A percentile compares a stretch with the other conserved stretches of the same genome.
Conservation (phyloP, 345 rosid genomes). For the Moringa oleifera region DNA sequence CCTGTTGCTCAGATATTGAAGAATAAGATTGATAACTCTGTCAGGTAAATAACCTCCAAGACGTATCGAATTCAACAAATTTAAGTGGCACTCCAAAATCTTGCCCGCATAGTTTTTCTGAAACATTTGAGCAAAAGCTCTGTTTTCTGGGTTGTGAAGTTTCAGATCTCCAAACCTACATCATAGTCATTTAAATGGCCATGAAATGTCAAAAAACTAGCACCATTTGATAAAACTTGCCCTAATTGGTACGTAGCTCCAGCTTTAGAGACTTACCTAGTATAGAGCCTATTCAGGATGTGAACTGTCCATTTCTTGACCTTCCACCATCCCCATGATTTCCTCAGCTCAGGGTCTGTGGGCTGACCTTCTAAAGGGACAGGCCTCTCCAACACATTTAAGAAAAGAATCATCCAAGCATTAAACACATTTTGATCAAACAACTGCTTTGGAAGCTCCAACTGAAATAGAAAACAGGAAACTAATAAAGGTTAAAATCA, state of each 20-base stretch:
- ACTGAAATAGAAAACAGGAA: constrained; percentile 31
- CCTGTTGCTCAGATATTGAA: constrained; percentile 96
- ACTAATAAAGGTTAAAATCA: background rate
- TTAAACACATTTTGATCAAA: constrained; percentile 72
- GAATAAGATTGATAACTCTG: constrained; percentile 91
- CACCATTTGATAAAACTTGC: background rate
- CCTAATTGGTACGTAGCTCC: background rate
- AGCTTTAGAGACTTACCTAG: constrained; percentile 43
- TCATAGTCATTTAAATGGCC: constrained; percentile 5
- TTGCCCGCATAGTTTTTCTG: constrained; percentile 91
- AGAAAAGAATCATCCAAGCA: constrained; percentile 94
- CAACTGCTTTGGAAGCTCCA: constrained; percentile 94
- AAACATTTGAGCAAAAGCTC: constrained; percentile 85
- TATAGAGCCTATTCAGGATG: constrained; percentile 86
- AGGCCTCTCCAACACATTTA: constrained; percentile 83
- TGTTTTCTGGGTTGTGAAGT: constrained; percentile 79
- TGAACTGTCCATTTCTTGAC: constrained; percentile 99
- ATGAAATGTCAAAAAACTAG: background rate
- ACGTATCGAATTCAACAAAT: constrained; percentile 69
- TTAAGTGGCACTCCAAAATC: constrained; percentile 90
- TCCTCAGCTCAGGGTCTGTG: constrained; percentile 77
- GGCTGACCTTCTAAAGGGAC: constrained; percentile 97
- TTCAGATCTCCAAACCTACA: constrained; percentile 98
- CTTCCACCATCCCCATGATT: constrained; percentile 99
- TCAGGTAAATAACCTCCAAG: constrained; percentile 94